Base-by-base conservation (phyloP, 1,139 yeast genomes). In the Debaryomycetaceae sp. region DNA sequence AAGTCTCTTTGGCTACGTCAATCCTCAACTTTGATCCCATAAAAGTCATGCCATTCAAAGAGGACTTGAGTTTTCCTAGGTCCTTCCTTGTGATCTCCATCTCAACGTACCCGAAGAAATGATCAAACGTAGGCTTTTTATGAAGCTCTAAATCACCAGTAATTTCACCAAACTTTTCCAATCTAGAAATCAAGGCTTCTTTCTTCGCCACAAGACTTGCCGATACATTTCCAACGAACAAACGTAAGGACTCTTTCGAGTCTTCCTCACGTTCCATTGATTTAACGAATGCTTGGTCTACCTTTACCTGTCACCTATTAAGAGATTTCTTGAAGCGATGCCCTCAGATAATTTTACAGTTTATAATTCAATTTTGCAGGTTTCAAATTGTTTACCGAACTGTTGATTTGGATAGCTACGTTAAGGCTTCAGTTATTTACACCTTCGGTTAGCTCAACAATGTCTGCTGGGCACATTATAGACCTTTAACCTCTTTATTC, bases 161-260 rank as follows among this genome's bases (percentile, higher is more conserved):
- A n/a, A 80, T 55, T 8, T 58, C 57, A 5, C 87, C 88, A 56
- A 71, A 80, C 50, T 72, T 79, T 27, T 59, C 57, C 39, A 84
- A 61, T 49, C 89, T 67, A 2, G 62, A 41, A 37, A 64, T 66
- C 37, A 87, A 64, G 38, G 73, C 77, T 0, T 57, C 57, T 0
- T 70, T 62, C 29, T 69, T 68, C 4, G 69, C 69, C 2, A 78
- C 76, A 13, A 87, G 68, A 20, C 69, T 65, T 2, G 73, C 63
- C 1, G 93, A 81, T 37, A 87, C 75, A 45, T 82, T 77, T 11
- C 95, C 93, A 11, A 87, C 79, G 57, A 83, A 86, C n/a, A 87
- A 58, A 40, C 91, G 59, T 41, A 59, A 55, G 27, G 53, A 58
- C 35, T 55, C 52, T 36, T 43, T 45, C 8, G 42, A 52, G 13